A percentile compares a stretch with the other conserved stretches of the same genome.
These are phyloP conservation scores for Cystoisospora suis DNA, from an alignment of 169 alveolate genomes.

Conservation along the genomic window DNA sequence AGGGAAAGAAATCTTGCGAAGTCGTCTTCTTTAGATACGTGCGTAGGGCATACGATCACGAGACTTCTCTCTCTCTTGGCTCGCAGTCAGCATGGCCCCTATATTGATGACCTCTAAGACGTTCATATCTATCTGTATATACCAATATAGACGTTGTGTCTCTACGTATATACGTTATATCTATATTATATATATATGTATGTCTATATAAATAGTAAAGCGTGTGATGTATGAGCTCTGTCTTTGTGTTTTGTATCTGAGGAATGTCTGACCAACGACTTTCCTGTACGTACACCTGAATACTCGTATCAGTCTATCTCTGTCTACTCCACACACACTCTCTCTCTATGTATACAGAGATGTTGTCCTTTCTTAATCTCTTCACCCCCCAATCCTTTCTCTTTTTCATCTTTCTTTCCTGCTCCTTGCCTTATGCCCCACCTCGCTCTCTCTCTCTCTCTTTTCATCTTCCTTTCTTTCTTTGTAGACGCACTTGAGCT, in stretches of 20 bases:
- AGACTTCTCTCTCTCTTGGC: too few relatives aligned
- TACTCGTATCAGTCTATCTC: too few relatives aligned
- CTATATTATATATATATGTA: not conserved
- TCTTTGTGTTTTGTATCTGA: not conserved
- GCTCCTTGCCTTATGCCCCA: not conserved
- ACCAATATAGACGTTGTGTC: not conserved
- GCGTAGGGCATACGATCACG: too few relatives aligned
- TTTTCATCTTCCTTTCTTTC: not conserved
- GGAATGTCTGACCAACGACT: too few relatives aligned
- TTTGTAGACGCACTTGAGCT: constrained; percentile 90
- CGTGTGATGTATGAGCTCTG: not conserved
- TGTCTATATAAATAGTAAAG: not conserved
- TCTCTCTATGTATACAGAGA: not conserved
- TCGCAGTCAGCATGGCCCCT: too few relatives aligned
- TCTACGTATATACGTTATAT: not conserved
- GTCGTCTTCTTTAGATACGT: too few relatives aligned
- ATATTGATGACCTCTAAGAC: not conserved
- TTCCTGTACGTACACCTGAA: too few relatives aligned
- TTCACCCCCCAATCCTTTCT: not conserved
- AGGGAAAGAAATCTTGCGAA: too few relatives aligned
- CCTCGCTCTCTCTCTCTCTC: not conserved
- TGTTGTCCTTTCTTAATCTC: not conserved
- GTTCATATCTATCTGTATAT: not conserved
- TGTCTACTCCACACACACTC: not conserved
- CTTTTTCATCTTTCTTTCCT: not conserved